These are phyloP conservation scores for Arctostaphylos glauca DNA, from an alignment of 148 eudicot genomes.

Conservation along the genomic window DNA sequence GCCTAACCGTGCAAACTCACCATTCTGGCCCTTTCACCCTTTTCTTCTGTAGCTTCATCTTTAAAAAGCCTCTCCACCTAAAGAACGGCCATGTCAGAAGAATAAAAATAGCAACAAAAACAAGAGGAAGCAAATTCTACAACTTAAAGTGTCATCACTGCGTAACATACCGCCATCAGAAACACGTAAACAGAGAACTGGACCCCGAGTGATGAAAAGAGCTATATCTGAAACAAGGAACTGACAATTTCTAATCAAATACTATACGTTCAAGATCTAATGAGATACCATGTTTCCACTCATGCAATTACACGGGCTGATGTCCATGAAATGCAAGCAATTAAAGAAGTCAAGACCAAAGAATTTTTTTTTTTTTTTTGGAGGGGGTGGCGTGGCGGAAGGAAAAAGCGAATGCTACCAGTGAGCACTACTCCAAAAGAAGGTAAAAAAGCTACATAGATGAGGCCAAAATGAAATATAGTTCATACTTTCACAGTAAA, in stretches of 20 bases:
- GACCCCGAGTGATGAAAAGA: not conserved
- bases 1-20: slow-evolving; percentile 38
- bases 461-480: too few relatives aligned
- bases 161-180: slow-evolving; percentile 25
- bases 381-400: too few relatives aligned
- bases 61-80: slow-evolving; percentile 69
- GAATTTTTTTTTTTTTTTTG: too few relatives aligned
- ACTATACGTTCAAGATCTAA: not conserved
- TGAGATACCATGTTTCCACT: too few relatives aligned
- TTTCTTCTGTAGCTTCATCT: slow-evolving; percentile 96
- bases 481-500: too few relatives aligned
- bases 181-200: not conserved
- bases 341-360: too few relatives aligned
- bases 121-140: not conserved
- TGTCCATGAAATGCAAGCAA: too few relatives aligned
- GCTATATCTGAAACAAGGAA: not conserved
- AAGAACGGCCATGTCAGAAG: slow-evolving; percentile 12
- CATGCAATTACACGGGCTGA: too few relatives aligned
- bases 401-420: too few relatives aligned
- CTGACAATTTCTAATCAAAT: not conserved
- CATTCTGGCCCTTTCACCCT: slow-evolving; percentile 99
- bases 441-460: too few relatives aligned
- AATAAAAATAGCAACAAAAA: not conserved
- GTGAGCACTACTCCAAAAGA: too few relatives aligned
- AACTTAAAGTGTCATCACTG: not conserved